phyloP scores from a whole-genome alignment of 805 yeast species.

The Isabelozyma heimii region DNA sequence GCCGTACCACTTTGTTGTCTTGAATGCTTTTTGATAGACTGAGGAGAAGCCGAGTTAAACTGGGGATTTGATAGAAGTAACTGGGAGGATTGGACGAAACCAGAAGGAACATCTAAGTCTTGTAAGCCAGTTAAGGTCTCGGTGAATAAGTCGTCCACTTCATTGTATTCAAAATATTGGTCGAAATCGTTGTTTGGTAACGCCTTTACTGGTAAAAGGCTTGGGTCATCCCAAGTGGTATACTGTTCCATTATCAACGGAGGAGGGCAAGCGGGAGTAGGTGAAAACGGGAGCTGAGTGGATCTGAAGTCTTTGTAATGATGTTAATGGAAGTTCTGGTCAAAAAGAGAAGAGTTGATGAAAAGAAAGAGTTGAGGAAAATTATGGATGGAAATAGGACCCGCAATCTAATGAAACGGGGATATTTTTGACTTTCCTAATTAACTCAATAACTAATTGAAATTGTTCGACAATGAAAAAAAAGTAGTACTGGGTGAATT shows the following conservation, averaged over 20 bases:
- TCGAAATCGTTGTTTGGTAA: conserved; percentile 54
- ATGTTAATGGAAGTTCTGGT: too few relatives aligned
- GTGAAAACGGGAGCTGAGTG: too few relatives aligned
- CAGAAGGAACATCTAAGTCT: conserved; percentile 63
- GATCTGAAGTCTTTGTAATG: too few relatives aligned
- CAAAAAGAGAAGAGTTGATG: neutral
- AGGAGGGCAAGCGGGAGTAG: too few relatives aligned
- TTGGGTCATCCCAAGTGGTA: conserved; percentile 26
- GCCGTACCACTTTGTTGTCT: conserved; percentile 77
- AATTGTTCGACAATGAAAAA: neutral
- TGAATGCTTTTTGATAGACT: conserved; percentile 40
- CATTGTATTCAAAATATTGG: conserved; percentile 45
- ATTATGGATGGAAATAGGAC: neutral
- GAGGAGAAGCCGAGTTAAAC: conserved; percentile 33
- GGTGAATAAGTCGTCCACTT: conserved; percentile 54
- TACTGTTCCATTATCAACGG: conserved; percentile 17
- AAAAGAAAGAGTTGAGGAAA: neutral
- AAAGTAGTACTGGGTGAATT: too few relatives aligned
- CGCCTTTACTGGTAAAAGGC: conserved; percentile 21
- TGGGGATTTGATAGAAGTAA: conserved; percentile 1
- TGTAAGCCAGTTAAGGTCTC: conserved; percentile 55
- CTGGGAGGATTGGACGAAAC: conserved; percentile 17
- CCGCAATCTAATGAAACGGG: too few relatives aligned
- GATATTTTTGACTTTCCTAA: neutral
- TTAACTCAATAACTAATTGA: neutral